These are phyloP conservation scores for Mycena leptocephala DNA, from an alignment of 768 basidiomycete genomes.

Conservation along the genomic window DNA sequence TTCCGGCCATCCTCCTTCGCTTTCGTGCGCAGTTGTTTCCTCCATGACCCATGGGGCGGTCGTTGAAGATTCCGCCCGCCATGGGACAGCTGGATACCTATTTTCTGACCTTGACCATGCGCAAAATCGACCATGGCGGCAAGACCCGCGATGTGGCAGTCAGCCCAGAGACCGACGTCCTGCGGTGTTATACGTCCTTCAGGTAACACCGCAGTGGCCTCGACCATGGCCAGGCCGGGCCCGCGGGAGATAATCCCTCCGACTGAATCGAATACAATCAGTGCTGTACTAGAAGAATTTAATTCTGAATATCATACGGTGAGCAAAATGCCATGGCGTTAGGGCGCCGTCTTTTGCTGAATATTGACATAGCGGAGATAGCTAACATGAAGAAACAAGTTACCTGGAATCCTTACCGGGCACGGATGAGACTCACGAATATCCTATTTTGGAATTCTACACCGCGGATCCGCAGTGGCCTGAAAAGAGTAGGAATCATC, in stretches of 20 bases:
- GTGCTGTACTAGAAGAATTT: slow-evolving; percentile 12
- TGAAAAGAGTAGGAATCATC: slow-evolving; percentile 55
- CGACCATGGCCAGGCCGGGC: slow-evolving; percentile 73
- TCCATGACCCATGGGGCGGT: slow-evolving; percentile 72
- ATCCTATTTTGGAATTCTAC: slow-evolving; percentile 71
- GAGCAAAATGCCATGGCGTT: slow-evolving; percentile 73
- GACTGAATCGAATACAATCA: slow-evolving; percentile 51
- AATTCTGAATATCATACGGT: slow-evolving; percentile 62
- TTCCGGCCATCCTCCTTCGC: slow-evolving; percentile 67
- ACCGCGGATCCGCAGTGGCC: slow-evolving; percentile 70
- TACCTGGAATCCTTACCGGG: too few species aligned
- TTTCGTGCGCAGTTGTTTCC: slow-evolving; percentile 52
- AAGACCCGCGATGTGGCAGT: slow-evolving; percentile 65
- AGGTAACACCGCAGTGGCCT: slow-evolving; percentile 76
- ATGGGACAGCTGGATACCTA: slow-evolving; percentile 84
- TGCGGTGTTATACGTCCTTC: slow-evolving; percentile 79
- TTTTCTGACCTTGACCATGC: slow-evolving; percentile 79
- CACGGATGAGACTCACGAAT: slow-evolving; percentile 54
- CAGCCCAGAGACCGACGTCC: slow-evolving; percentile 77
- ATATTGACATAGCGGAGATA: slow-evolving; percentile 76
- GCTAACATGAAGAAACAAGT: slow-evolving; percentile 38
- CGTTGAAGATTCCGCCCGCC: slow-evolving; percentile 82
- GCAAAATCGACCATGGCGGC: slow-evolving; percentile 77
- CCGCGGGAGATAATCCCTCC: slow-evolving; percentile 68
- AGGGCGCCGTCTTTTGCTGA: slow-evolving; percentile 68